Conservation (phyloP, 352 stramenopile species). For the Phytophthora syringae region DNA sequence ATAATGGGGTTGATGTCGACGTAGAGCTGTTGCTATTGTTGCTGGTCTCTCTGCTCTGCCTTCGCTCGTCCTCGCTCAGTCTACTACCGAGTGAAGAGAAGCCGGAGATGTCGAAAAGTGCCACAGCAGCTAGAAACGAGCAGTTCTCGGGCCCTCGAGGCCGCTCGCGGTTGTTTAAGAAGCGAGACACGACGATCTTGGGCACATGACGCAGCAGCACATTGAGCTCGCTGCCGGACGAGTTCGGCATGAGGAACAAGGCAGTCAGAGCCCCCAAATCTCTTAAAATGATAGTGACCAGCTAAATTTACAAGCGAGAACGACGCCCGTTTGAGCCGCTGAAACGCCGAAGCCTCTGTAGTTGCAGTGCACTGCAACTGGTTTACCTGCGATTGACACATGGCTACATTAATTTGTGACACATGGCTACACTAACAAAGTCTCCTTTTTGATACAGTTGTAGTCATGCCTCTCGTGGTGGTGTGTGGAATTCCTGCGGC, state of each 20-base stretch:
- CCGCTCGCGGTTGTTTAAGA: conserved; percentile 50
- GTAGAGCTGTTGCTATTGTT: conserved; percentile 1
- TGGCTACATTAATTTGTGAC: conserved; percentile 17
- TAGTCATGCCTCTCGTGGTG: conserved; percentile 86
- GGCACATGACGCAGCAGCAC: conserved; percentile 75
- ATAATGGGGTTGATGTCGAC: neutral
- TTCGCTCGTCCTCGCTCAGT: conserved; percentile 65
- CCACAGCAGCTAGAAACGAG: conserved; percentile 69
- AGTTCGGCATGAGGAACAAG: conserved; percentile 29
- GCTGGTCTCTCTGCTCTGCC: conserved; percentile 39
- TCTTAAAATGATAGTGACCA: neutral
- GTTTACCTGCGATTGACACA: neutral
- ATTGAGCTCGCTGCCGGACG: conserved; percentile 60
- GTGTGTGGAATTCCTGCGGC: conserved; percentile 73
- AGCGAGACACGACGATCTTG: conserved; percentile 74
- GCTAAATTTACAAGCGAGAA: neutral
- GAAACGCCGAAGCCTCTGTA: neutral
- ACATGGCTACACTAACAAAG: conserved; percentile 25
- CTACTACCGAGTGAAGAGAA: conserved; percentile 86
- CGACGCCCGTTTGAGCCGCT: neutral
- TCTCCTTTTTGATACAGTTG: conserved; percentile 9
- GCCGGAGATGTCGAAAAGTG: conserved; percentile 87
- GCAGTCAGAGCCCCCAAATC: no score
- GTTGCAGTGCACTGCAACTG: neutral
- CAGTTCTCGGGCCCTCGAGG: conserved; percentile 54